Percentiles rank a stretch among this genome's conserved stretches.
These are phyloP conservation scores for Paragyromitra xinjiangensis DNA, from an alignment of 495 filamentous ascomycete species.

Conservation along the genomic window DNA sequence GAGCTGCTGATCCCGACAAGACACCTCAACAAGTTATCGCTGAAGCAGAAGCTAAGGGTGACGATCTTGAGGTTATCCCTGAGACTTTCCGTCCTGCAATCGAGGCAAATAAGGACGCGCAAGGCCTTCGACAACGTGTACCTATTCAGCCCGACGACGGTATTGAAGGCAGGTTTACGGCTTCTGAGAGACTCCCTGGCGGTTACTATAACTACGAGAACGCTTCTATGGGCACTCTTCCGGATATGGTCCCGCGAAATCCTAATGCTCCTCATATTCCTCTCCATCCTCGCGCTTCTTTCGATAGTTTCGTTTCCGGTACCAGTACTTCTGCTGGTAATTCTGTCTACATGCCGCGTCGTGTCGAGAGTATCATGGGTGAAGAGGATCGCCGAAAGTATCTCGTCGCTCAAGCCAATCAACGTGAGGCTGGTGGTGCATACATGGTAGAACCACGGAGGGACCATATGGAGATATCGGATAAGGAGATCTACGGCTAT, in stretches of 20 bases:
- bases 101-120: conserved; percentile 64
- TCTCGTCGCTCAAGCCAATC: conserved; percentile 71
- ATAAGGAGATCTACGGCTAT: conserved; percentile 61
- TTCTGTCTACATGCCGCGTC: conserved; percentile 75
- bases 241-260: conserved; percentile 60
- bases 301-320: conserved; percentile 74
- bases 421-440: conserved; percentile 64
- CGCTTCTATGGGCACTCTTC: conserved; percentile 67
- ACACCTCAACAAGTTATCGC: conserved; percentile 86
- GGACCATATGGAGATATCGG: conserved; percentile 65
- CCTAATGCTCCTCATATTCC: conserved; percentile 63
- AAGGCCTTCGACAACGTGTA: conserved; percentile 60
- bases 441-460: conserved; percentile 64
- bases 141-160: conserved; percentile 74
- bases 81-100: conserved; percentile 83
- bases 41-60: conserved; percentile 77
- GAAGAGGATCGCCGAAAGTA: conserved; percentile 79
- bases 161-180: conserved; percentile 76
- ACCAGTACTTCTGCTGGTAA: conserved; percentile 65
- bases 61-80: conserved; percentile 91
- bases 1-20: conserved; percentile 78
- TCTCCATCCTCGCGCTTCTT: conserved; percentile 70
- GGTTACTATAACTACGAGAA: conserved; percentile 72
- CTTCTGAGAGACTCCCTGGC: conserved; percentile 67
- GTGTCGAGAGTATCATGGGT: conserved; percentile 84